Evolutionary conservation across 106 monocot genomes (phyloP), one percentile per base, ranked within the genome.

Genomic region (Agapanthus africanus): DNA sequence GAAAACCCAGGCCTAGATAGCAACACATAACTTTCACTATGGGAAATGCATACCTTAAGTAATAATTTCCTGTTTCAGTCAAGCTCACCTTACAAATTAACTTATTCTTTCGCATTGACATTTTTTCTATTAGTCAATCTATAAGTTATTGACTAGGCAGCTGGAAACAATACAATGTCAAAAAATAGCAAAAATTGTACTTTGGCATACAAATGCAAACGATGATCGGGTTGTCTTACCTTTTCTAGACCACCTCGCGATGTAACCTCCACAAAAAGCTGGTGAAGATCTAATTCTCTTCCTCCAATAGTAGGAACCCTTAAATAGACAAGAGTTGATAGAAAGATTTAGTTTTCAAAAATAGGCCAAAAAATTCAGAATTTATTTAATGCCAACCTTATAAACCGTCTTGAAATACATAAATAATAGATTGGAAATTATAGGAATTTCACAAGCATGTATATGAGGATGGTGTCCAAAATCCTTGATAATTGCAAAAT

Each of bases 251-350:
- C 95, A 76, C 95, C 95, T 70, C 95, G 83, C 63, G 88, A 80
- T 38, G 95, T 97, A 40, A 97, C 95, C 69, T 91, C 95, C 16
- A 79, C 69, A 77, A 91, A 97, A 38, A 97, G 82, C 16, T 61
- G 72, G 83, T 97, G 91, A 67, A 97, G 95, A 84, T 97, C 83
- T 36, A 97, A 86, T 46, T 88, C 91, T 66, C 74, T 88, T 51
- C 91, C 95, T 69, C 91, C 95, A 38, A 97, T 87, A n/a, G 61
- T 87, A 40, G 95, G 95, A 21, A 91, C 59, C 95, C 95, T 91
- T 47, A 26, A 73, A 77, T 57, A 54, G 33, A 66, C 42, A 21
- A 42, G 64, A 70, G 23, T 40, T 54, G 19, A 69, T 46, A 54
- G 38, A 13, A 73, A 72, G 46, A 37, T 38, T 39, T 50, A 31